Evolutionary conservation across 306 rosid genomes (phyloP).

Genomic region (Canavalia ensiformis): DNA sequence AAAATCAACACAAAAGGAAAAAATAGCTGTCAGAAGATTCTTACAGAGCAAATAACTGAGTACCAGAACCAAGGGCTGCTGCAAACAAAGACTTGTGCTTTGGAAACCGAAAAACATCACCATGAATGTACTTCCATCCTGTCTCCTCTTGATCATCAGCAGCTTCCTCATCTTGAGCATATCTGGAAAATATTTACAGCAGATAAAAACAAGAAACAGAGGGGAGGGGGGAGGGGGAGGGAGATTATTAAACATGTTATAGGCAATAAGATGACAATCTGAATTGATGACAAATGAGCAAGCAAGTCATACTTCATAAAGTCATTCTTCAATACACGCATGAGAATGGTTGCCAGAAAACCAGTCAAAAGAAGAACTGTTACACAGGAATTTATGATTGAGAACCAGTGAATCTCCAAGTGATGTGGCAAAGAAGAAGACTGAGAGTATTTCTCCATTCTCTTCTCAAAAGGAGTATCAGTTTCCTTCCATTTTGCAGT

Average conservation of each 20-base stretch:
- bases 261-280: conserved; percentile 22
- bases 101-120: conserved; percentile 96
- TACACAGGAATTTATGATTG: conserved; percentile 94
- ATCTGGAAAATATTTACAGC: conserved; percentile 55
- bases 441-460: conserved; percentile 97
- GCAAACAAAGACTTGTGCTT: conserved; percentile 83
- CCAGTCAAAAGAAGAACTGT: conserved; percentile 99
- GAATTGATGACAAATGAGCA: conserved; percentile 19
- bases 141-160: conserved; percentile 99
- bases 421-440: conserved; percentile 96
- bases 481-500: conserved; percentile 92
- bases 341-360: conserved; percentile 95
- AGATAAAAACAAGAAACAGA: conserved; percentile 34
- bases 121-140: conserved; percentile 98
- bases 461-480: conserved; percentile 79
- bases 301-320: conserved; percentile 85
- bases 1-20: background rate
- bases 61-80: conserved; percentile 97
- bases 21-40: conserved; percentile 48
- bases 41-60: conserved; percentile 93
- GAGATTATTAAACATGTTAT: background rate
- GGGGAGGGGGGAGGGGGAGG: too few species aligned
- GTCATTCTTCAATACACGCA: conserved; percentile 98
- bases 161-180: conserved; percentile 98
- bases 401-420: conserved; percentile 98